Percentiles rank a stretch among this genome's conserved stretches.
Conservation (phyloP, 768 basidiomycete species). For the Multifurca ochricompacta region DNA sequence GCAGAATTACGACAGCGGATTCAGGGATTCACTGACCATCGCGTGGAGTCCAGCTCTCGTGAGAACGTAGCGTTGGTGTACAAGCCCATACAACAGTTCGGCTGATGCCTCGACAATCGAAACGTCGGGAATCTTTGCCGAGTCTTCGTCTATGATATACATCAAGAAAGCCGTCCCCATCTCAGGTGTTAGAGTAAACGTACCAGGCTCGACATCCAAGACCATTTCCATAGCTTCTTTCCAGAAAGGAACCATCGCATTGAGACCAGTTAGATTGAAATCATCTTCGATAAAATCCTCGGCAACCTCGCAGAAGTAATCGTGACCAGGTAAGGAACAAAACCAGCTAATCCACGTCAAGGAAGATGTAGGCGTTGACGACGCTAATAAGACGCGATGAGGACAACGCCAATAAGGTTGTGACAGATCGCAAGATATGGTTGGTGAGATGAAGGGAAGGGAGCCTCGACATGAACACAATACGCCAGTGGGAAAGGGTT, state of each 20-base stretch:
- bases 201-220: slow-evolving; percentile 96
- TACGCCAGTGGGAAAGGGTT: slow-evolving; percentile 8
- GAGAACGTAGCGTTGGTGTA: slow-evolving; percentile 95
- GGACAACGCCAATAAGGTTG: not conserved
- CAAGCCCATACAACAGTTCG: slow-evolving; percentile 93
- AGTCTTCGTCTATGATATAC: slow-evolving; percentile 65
- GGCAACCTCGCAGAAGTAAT: slow-evolving; percentile 97
- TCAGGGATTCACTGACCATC: slow-evolving; percentile 55
- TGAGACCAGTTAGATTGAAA: slow-evolving; percentile 96
- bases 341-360: slow-evolving; percentile 97
- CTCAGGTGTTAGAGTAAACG: slow-evolving; percentile 26
- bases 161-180: slow-evolving; percentile 19
- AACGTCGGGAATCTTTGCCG: slow-evolving; percentile 94
- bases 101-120: slow-evolving; percentile 97
- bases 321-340: slow-evolving; percentile 89
- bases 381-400: slow-evolving; percentile 41
- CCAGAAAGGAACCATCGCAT: slow-evolving; percentile 97
- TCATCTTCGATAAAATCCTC: slow-evolving; percentile 99
- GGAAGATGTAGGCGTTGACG: slow-evolving; percentile 84
- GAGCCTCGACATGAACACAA: slow-evolving; percentile 7
- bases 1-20: slow-evolving; percentile 19
- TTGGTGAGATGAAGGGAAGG: not conserved
- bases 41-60: slow-evolving; percentile 89
- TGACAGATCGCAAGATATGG: not conserved
- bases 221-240: slow-evolving; percentile 99